phyloP scores from a whole-genome alignment of 495 filamentous ascomycete genomes.

The Annulohypoxylon moriforme region DNA sequence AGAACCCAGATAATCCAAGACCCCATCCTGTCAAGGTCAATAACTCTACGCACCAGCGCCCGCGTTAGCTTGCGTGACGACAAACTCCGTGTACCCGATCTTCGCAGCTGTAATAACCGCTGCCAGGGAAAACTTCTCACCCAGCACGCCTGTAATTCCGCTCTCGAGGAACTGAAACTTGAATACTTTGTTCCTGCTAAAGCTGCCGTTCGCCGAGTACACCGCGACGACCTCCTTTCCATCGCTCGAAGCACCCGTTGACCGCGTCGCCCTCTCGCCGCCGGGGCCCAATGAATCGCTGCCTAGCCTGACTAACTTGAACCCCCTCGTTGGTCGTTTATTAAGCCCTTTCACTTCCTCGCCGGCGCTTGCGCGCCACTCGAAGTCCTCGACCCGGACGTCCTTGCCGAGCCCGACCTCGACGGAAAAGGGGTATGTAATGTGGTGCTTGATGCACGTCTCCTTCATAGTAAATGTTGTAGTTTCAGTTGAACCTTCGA shows the following conservation, averaged over 20 bases:
- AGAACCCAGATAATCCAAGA: not conserved
- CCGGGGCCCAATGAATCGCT: slow-evolving; percentile 16
- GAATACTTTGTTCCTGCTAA: slow-evolving; percentile 37
- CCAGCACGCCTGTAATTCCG: slow-evolving; percentile 42
- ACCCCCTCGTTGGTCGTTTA: slow-evolving; percentile 26
- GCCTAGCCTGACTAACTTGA: slow-evolving; percentile 45
- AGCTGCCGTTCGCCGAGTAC: slow-evolving; percentile 28
- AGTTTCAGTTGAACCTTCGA: not conserved
- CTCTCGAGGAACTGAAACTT: slow-evolving; percentile 46
- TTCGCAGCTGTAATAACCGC: slow-evolving; percentile 40
- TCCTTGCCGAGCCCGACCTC: slow-evolving; percentile 42
- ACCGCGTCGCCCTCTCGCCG: slow-evolving; percentile 26
- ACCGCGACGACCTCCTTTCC: slow-evolving; percentile 46
- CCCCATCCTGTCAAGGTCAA: not conserved
- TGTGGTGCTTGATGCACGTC: not conserved
- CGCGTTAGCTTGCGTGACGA: not conserved
- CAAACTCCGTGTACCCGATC: slow-evolving; percentile 38
- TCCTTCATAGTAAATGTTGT: slow-evolving; percentile 18
- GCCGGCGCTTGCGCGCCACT: slow-evolving; percentile 47
- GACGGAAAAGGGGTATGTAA: slow-evolving; percentile 25
- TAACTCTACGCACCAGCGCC: not conserved
- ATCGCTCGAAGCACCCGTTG: slow-evolving; percentile 40
- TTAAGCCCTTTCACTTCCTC: slow-evolving; percentile 38
- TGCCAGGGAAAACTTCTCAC: slow-evolving; percentile 37
- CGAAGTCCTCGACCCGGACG: slow-evolving; percentile 41